These are phyloP conservation scores for Saccharomycopsis fermentans DNA, from an alignment of 805 yeast genomes.

Conservation along the genomic window DNA sequence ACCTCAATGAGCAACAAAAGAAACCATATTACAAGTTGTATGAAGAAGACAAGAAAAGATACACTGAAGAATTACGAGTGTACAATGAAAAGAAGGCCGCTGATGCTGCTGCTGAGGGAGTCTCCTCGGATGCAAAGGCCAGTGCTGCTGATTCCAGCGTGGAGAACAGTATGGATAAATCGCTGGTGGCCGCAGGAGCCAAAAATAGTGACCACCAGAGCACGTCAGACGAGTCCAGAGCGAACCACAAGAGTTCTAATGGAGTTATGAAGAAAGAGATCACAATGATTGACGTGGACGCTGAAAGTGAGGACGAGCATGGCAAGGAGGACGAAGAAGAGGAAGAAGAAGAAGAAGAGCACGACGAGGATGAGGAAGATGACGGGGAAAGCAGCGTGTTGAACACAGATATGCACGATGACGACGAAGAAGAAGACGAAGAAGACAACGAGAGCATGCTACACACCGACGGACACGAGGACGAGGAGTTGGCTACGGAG, in stretches of 20 bases:
- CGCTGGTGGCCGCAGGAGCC: too few species aligned
- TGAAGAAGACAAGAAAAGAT: conserved; percentile 70
- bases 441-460: not conserved
- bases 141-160: not conserved
- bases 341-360: not conserved
- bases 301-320: not conserved
- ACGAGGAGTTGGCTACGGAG: not conserved
- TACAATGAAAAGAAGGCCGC: conserved; percentile 27
- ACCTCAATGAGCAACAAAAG: conserved; percentile 54
- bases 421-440: not conserved
- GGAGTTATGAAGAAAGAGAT: not conserved
- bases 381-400: not conserved
- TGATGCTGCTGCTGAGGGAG: conserved; percentile 3
- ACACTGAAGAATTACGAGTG: conserved; percentile 58
- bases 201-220: not conserved
- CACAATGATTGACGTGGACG: not conserved
- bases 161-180: not conserved
- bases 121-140: conserved; percentile 24
- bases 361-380: not conserved
- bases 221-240: not conserved
- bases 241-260: not conserved
- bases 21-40: conserved; percentile 66
- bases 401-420: not conserved
- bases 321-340: not conserved
- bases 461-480: not conserved